Conservation (phyloP, 2,329 filamentous ascomycete genomes). For the Exophiala sp. region DNA sequence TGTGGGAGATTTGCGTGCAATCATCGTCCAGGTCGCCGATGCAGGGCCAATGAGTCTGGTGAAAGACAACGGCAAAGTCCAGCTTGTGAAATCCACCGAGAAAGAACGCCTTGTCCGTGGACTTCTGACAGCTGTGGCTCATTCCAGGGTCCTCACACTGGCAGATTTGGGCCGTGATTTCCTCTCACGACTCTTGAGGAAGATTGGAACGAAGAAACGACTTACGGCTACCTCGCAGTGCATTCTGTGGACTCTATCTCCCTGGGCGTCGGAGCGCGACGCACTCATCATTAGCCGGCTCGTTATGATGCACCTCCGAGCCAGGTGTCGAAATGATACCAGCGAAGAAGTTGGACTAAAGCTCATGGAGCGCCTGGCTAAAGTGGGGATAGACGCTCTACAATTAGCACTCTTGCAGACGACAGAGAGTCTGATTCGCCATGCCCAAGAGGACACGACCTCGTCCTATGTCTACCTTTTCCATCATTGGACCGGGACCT, state of each 20-base stretch:
- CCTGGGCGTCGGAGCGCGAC: constrained; percentile 9
- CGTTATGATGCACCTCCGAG: constrained; percentile 2
- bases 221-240: background rate
- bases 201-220: background rate
- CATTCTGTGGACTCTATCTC: constrained; percentile 8
- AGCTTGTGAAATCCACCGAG: background rate
- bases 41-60: background rate
- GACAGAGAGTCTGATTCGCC: constrained; percentile 6
- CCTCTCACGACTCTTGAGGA: constrained; percentile 13
- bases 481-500: constrained; percentile 13
- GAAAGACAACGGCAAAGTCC: constrained; percentile 1
- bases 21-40: constrained; percentile 4
- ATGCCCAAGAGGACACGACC: background rate
- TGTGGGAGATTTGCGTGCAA: constrained; percentile 10
- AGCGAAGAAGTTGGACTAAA: constrained; percentile 2
- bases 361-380: constrained; percentile 4
- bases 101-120: background rate
- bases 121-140: constrained; percentile 8
- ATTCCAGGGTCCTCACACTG: constrained; percentile 13
- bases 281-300: constrained; percentile 9
- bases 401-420: constrained; percentile 6
- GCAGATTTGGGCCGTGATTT: constrained; percentile 10
- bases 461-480: constrained; percentile 10
- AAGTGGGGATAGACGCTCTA: background rate
- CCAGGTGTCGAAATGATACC: background rate